phyloP scores from a whole-genome alignment of 1,139 yeast species.

The Spencermartinsiella ligniputridi region DNA sequence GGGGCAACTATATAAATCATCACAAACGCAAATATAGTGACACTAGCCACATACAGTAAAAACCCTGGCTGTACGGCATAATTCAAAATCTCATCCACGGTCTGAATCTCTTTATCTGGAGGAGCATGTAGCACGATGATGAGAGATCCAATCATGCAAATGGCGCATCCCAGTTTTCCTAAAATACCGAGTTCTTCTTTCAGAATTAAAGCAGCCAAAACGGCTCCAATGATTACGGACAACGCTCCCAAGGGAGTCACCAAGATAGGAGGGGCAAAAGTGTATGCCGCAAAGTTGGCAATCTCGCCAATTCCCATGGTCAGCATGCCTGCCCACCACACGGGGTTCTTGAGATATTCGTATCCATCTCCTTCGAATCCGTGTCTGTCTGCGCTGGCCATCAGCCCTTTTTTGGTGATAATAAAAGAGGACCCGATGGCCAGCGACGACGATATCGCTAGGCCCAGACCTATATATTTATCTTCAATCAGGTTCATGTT shows the following conservation, averaged over 20 bases:
- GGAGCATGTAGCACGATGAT: slow-evolving; percentile 91
- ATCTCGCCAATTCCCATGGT: slow-evolving; percentile 91
- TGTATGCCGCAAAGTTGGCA: slow-evolving; percentile 92
- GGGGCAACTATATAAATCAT: slow-evolving; percentile 87
- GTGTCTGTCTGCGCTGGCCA: slow-evolving; percentile 61
- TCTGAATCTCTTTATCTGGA: slow-evolving; percentile 80
- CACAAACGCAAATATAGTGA: slow-evolving; percentile 61
- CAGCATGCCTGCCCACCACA: slow-evolving; percentile 94
- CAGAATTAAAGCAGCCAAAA: slow-evolving; percentile 76
- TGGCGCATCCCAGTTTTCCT: slow-evolving; percentile 94
- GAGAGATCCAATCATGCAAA: slow-evolving; percentile 84
- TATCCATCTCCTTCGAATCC: slow-evolving; percentile 56
- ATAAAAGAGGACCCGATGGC: slow-evolving; percentile 91
- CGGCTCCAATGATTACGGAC: slow-evolving; percentile 83
- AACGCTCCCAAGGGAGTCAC: slow-evolving; percentile 92
- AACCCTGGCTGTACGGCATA: slow-evolving; percentile 83
- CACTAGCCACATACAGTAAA: slow-evolving; percentile 59
- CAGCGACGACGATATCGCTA: slow-evolving; percentile 81
- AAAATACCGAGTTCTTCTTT: slow-evolving; percentile 83
- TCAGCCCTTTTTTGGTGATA: slow-evolving; percentile 81
- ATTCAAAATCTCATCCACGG: slow-evolving; percentile 80
- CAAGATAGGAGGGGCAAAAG: slow-evolving; percentile 90
- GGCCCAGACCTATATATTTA: slow-evolving; percentile 82
- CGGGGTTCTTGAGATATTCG: slow-evolving; percentile 75
- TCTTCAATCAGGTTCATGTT: slow-evolving; percentile 47